Conservation (phyloP, 176 grass and related monocot species). For the Themeda triandra region DNA sequence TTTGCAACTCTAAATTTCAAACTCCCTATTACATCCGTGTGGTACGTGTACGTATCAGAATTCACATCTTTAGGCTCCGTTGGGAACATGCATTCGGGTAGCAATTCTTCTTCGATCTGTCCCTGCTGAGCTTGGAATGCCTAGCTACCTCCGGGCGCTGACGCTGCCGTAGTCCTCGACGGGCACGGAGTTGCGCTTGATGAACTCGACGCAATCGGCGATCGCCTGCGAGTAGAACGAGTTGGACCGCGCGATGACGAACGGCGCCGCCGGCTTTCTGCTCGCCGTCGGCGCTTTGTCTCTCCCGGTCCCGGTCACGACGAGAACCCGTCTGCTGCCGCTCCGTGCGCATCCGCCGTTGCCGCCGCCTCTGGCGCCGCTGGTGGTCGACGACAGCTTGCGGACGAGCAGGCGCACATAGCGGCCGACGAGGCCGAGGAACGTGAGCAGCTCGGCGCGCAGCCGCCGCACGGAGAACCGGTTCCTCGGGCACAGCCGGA, state of each 20-base stretch:
- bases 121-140: neutral
- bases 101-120: neutral
- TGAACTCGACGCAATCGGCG: conserved; percentile 91
- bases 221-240: conserved; percentile 86
- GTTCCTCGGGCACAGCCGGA: conserved; percentile 48
- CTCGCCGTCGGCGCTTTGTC: neutral
- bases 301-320: neutral
- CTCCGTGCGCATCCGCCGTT: conserved; percentile 9
- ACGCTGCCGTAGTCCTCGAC: conserved; percentile 37
- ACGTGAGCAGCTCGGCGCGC: conserved; percentile 33
- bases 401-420: conserved; percentile 38
- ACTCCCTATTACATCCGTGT: neutral
- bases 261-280: conserved; percentile 17
- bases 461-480: conserved; percentile 60
- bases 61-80: conserved; percentile 7
- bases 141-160: neutral
- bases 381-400: neutral
- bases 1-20: conserved; percentile 6
- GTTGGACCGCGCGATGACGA: conserved; percentile 51
- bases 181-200: conserved; percentile 69
- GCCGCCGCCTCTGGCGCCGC: neutral
- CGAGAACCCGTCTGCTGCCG: conserved; percentile 41
- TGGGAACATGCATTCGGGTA: neutral
- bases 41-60: neutral
- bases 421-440: conserved; percentile 49